Evolutionary conservation across 2,329 filamentous ascomycete species (phyloP), one percentile per base, ranked within the genome.

Genomic region (Fusarium duplospermum): DNA sequence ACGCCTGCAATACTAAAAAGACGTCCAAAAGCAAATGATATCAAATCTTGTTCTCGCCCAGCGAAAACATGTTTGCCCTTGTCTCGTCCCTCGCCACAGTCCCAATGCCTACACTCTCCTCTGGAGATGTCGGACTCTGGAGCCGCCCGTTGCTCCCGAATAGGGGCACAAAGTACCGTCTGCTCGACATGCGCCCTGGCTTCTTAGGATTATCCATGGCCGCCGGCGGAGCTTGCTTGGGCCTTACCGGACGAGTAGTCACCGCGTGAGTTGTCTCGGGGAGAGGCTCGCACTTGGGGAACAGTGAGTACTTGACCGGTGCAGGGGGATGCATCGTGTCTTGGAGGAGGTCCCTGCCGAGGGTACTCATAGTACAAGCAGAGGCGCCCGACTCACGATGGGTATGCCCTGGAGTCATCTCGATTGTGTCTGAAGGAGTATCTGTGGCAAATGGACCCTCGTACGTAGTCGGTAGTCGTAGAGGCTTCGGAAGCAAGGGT

Each of bases 281-380:
- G n/a, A 5, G 50, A 20, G 50, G 50, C 7, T 54, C 18, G 27
- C 50, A 54, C 11, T 54, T 54, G 50, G 50, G 50, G 27, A 54
- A 54, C 6, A 54, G 33, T 16, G 42, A 56, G 68, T 70, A 73
- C 33, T 64, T 67, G 22, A 54, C 24, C 33, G 70, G 59, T 6
- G 64, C 13, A 2, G 70, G 69, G 3, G 70, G 50, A 16, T 69
- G 69, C 72, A 75, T 76, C 35, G 76, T 76, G 57, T 78, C 77
- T 10, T 29, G 42, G 36, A 76, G 58, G 13, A 78, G 74, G 22
- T 74, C 67, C 47, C 62, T 70, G 36, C 72, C 72, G 10, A 78
- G 66, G 4, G 74, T 78, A 38, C 77, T 78, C 72, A 78, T 76
- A 2, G 74, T 73, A 18, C 67, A 70, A 29, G n/a, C 36, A 10